A percentile compares a stretch with the other conserved stretches of the same genome.
These are phyloP conservation scores for Candida frijolesensis DNA, from an alignment of 1,139 yeast genomes.

Conservation along the genomic window DNA sequence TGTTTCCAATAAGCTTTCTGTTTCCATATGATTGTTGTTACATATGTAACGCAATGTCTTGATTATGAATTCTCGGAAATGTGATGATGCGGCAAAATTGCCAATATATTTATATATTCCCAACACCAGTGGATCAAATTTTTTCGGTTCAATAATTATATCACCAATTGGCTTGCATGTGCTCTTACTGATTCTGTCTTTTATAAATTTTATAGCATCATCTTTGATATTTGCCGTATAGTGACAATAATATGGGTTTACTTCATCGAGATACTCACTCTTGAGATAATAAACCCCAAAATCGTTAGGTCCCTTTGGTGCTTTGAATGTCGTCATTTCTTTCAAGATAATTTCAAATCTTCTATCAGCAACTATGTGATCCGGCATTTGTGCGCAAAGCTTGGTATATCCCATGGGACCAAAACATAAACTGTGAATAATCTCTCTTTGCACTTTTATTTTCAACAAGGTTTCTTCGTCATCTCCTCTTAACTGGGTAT, in stretches of 20 bases:
- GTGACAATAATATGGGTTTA: conserved; percentile 85
- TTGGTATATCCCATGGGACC: conserved; percentile 74
- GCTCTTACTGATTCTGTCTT: conserved; percentile 38
- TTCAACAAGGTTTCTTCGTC: conserved; percentile 54
- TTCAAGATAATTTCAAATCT: conserved; percentile 69
- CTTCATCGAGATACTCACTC: conserved; percentile 50
- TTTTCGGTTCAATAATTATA: conserved; percentile 52
- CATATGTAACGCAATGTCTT: conserved; percentile 48
- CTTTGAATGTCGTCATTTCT: conserved; percentile 59
- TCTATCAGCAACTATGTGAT: conserved; percentile 70
- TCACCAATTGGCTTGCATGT: conserved; percentile 40
- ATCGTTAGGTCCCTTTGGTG: conserved; percentile 67
- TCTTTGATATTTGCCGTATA: conserved; percentile 79
- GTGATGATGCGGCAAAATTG: conserved; percentile 50
- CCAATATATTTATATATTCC: conserved; percentile 40
- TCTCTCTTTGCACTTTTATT: conserved; percentile 61
- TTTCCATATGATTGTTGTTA: conserved; percentile 37
- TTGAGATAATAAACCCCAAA: conserved; percentile 72
- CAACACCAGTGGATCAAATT: conserved; percentile 25
- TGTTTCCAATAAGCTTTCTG: conserved; percentile 60
- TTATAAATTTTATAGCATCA: conserved; percentile 63
- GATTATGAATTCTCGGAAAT: conserved; percentile 55
- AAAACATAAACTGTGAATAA: conserved; percentile 78
- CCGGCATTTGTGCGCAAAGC: conserved; percentile 70
- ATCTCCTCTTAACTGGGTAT: conserved; percentile 56